Base-by-base conservation (phyloP, 116 monocot genomes). In the Phalaenopsis hybrid region DNA sequence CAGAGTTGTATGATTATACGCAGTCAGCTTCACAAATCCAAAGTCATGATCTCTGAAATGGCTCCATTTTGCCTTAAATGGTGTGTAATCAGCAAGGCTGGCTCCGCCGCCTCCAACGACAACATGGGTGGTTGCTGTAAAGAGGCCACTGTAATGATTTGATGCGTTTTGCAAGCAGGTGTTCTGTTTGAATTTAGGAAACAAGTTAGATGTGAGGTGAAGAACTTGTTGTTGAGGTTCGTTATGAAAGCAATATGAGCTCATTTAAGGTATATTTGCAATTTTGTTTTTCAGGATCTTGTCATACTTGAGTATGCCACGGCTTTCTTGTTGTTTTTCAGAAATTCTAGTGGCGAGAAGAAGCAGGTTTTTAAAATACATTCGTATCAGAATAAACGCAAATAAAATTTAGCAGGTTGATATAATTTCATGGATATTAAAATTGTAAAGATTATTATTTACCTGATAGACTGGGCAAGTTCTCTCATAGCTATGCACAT, bases 31-130 rank as follows among this genome's bases (percentile, higher is more conserved):
- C 31, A 88, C 92, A 57, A 95, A 99, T 20, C 99, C 99, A 50
- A 75, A 91, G 70, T 95, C 91, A 21, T 51, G 76, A 80, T 99
- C 99, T 28, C 81, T 87, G 45, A 85, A 85, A 52, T 91, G 78
- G 80, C 95, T 95, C 99, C 99, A 99, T 43, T 81, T 82, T 4
- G 95, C 65, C 6, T 63, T 33, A 12, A 77, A 12, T 9, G 83
- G 10, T 10, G 83, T 83, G 82, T 89, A 95, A 18, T 81, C 84
- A 1, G 95, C 81, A 57, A 95, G 90, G 80, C 82, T 86, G 0
- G 92, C 88, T 57, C 99, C 95, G 8, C 86, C 99, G 8, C 94
- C 94, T 23, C 99, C 99, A 1, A 87, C 99, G 0, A 99, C 99
- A 18, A 99, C 78, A 79, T 99, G 99, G 37, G 92, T 99, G 8